Conservation (phyloP, 2,329 filamentous ascomycete species). For the Talaromyces marneffei region DNA sequence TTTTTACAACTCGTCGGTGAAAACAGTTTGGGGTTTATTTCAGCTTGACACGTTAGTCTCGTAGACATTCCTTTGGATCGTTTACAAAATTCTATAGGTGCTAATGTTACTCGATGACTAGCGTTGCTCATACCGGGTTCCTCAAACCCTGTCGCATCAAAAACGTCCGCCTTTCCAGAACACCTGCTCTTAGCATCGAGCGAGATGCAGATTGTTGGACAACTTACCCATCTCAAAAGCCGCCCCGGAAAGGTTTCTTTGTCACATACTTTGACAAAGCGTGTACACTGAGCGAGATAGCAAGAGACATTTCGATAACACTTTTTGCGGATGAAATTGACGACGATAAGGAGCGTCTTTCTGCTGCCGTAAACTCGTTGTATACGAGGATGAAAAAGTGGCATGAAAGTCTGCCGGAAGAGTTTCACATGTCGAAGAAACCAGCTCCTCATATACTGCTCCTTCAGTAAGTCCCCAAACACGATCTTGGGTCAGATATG, state of each 20-base stretch:
- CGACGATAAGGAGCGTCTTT: slow-evolving; percentile 12
- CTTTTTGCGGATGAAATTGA: slow-evolving; percentile 24
- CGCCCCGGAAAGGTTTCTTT: slow-evolving; percentile 23
- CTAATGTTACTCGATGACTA: slow-evolving; percentile 12
- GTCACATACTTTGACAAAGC: slow-evolving; percentile 31
- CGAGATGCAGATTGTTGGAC: slow-evolving; percentile 24
- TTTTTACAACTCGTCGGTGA: slow-evolving; percentile 26
- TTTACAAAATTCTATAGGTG: background rate
- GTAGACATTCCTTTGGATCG: background rate
- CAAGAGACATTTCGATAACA: slow-evolving; percentile 30
- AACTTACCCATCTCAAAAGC: slow-evolving; percentile 30
- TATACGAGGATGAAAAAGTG: slow-evolving; percentile 28
- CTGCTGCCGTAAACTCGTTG: slow-evolving; percentile 24
- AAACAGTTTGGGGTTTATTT: slow-evolving; percentile 35
- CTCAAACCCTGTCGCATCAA: slow-evolving; percentile 31
- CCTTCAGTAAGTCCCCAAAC: slow-evolving; percentile 20
- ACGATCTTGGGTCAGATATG: background rate
- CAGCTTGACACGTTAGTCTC: slow-evolving; percentile 34
- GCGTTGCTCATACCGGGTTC: slow-evolving; percentile 32
- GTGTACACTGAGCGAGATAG: slow-evolving; percentile 31
- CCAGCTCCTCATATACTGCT: slow-evolving; percentile 32
- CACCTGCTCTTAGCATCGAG: slow-evolving; percentile 16
- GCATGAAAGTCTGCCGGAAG: slow-evolving; percentile 26
- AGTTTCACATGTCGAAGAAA: slow-evolving; percentile 22
- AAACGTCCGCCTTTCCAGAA: slow-evolving; percentile 26